phyloP scores from a whole-genome alignment of 495 filamentous ascomycete genomes.

The Tuber melanosporum region DNA sequence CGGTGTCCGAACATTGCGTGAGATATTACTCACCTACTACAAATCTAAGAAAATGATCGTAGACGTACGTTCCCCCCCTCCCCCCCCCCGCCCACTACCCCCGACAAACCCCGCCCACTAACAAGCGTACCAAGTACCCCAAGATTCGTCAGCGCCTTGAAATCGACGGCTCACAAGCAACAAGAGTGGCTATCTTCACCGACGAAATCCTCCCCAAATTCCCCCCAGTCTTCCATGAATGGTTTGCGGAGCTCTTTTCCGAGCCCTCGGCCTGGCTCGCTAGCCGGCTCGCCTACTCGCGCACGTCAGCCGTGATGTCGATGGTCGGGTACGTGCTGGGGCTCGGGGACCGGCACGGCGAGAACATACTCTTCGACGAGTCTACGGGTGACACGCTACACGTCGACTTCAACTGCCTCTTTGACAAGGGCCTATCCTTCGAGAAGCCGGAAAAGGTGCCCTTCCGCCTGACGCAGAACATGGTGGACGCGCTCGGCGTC shows the following conservation, averaged over 20 bases:
- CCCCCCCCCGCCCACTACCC: background rate
- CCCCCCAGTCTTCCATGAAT: slow-evolving; percentile 77
- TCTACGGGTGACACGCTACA: slow-evolving; percentile 89
- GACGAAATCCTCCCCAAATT: slow-evolving; percentile 60
- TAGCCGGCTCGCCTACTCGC: slow-evolving; percentile 81
- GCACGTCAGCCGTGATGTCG: slow-evolving; percentile 93
- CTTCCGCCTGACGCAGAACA: slow-evolving; percentile 98
- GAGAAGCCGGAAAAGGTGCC: slow-evolving; percentile 90
- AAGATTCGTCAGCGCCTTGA: slow-evolving; percentile 55
- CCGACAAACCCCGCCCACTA: background rate
- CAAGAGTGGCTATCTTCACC: slow-evolving; percentile 57
- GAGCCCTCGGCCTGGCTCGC: slow-evolving; percentile 87
- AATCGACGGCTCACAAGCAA: slow-evolving; percentile 51
- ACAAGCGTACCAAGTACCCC: slow-evolving; percentile 47
- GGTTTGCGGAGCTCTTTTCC: slow-evolving; percentile 93
- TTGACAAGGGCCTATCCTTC: slow-evolving; percentile 96
- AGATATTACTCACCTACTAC: slow-evolving; percentile 76
- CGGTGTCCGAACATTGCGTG: slow-evolving; percentile 83
- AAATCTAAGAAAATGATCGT: slow-evolving; percentile 59
- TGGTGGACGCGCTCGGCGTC: slow-evolving; percentile 92
- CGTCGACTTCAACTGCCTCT: slow-evolving; percentile 99
- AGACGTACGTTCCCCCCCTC: slow-evolving; percentile 44
- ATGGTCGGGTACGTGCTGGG: slow-evolving; percentile 94
- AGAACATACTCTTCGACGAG: slow-evolving; percentile 95
- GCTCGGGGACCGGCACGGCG: slow-evolving; percentile 94